phyloP scores from a whole-genome alignment of 257 asterid species.

The Knoxia roxburghii region DNA sequence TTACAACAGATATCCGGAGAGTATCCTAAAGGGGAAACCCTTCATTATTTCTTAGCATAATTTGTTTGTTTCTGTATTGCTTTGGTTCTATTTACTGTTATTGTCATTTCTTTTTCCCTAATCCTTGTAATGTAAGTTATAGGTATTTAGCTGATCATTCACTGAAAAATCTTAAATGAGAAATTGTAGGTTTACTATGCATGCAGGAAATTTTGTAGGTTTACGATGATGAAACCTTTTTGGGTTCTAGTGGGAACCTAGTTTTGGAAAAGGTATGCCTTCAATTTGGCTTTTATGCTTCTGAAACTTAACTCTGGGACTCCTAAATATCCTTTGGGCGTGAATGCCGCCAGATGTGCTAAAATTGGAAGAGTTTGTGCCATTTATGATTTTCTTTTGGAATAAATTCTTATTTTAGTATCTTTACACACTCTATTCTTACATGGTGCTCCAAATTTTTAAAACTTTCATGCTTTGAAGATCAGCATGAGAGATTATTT shows the following conservation, averaged over 20 bases:
- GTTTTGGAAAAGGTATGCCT: background rate
- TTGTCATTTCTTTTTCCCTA: background rate
- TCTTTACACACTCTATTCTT: background rate
- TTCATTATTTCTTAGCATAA: background rate
- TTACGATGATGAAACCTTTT: background rate
- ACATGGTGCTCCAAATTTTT: background rate
- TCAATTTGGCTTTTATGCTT: background rate
- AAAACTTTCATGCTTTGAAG: background rate
- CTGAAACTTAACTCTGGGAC: background rate
- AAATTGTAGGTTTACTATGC: background rate
- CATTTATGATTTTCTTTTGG: background rate
- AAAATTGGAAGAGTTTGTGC: background rate
- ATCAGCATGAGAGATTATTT: background rate
- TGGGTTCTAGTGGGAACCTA: background rate
- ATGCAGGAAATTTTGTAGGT: background rate
- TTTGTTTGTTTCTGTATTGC: background rate
- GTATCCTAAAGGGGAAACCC: conserved; percentile 49
- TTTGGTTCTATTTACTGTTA: background rate
- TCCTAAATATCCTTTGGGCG: background rate
- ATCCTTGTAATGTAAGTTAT: background rate
- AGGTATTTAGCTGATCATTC: background rate
- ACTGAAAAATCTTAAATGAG: background rate
- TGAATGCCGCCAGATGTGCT: background rate
- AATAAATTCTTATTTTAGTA: background rate
- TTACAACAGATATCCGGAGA: conserved; percentile 59